Base-by-base conservation (phyloP, 768 basidiomycete species). In the Strobilomyces confusus region DNA sequence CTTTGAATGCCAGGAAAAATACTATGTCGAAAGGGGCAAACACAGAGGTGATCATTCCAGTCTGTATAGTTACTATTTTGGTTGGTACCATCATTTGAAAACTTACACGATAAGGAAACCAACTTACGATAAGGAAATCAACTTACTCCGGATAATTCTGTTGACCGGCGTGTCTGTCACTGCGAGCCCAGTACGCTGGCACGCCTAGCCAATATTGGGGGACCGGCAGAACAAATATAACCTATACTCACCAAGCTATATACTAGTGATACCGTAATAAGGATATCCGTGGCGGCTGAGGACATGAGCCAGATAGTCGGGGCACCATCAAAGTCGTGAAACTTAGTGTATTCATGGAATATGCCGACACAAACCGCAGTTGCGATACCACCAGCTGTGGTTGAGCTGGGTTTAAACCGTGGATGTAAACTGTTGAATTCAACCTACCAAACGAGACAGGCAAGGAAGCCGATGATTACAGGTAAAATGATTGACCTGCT, bases 211-310 rank as follows among this genome's bases (percentile, higher is more conserved):
- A 14, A 12, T 29, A 13, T 7, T 23, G 30, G 43, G n/a, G 26
- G 14, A 41, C 1, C 25, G 9, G 19, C 17, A 9, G 25, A 58
- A 19, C 13, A n/a, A 9, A 33, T 23, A n/a, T 23, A 2, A 23
- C 11, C 37, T 4, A 36, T 22, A 36, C 51, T 48, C 48, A 79
- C 78, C 60, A 80, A 60, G 57, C 72, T 72, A 67, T 69, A 73
- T 6, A 77, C 76, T 11, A 80, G 64, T 3, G 73, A 69, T 20
- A 59, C 51, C 0, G 77, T 78, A 37, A 80, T 79, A 4, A 70
- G 37, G 19, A 76, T 60, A 51, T 79, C 78, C 9, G 71, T 72
- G 8, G 70, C 59, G 11, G 70, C 66, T 9, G 74, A 75, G 32
- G 71, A 67, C 0, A 66, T 72, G 3, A 80, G 64, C 79, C 79